Conservation (phyloP, 2,329 filamentous ascomycete species). For the Xylariaceae sp. region DNA sequence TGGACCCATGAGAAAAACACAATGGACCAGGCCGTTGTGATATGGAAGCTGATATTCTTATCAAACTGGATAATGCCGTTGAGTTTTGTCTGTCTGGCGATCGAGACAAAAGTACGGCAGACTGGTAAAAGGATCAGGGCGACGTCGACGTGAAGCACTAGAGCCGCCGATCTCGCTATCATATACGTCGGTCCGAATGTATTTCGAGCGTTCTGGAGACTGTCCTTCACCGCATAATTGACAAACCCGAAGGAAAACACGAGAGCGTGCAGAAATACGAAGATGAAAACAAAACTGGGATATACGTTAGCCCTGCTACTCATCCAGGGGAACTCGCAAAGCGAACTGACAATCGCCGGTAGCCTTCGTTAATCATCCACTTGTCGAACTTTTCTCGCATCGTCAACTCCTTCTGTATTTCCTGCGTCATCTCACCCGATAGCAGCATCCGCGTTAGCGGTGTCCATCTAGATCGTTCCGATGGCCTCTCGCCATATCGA, state of each 20-base stretch:
- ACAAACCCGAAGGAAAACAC: slow-evolving; percentile 77
- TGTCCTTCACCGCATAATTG: slow-evolving; percentile 76
- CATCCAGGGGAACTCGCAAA: slow-evolving; percentile 12
- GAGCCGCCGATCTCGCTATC: slow-evolving; percentile 69
- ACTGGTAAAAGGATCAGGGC: slow-evolving; percentile 76
- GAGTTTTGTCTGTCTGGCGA: slow-evolving; percentile 73
- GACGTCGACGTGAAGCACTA: slow-evolving; percentile 78
- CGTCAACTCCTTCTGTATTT: slow-evolving; percentile 64
- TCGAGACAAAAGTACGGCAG: slow-evolving; percentile 78
- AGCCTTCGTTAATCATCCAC: slow-evolving; percentile 89
- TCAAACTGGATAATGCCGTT: slow-evolving; percentile 86
- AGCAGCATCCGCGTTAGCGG: slow-evolving; percentile 77
- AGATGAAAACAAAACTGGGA: slow-evolving; percentile 68
- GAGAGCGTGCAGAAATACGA: slow-evolving; percentile 67
- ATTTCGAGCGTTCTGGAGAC: slow-evolving; percentile 59
- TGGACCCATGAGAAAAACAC: slow-evolving; percentile 86
- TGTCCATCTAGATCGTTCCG: slow-evolving; percentile 76
- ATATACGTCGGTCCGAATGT: slow-evolving; percentile 73
- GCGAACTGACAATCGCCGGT: slow-evolving; percentile 65
- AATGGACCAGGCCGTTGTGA: slow-evolving; percentile 79
- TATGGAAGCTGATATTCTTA: slow-evolving; percentile 88
- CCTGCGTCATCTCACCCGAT: slow-evolving; percentile 75
- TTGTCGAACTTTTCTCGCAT: slow-evolving; percentile 70
- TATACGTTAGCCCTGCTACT: slow-evolving; percentile 22
- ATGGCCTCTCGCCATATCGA: slow-evolving; percentile 45